Evolutionary conservation across 192 early-diverging fungal genomes (phyloP).

Genomic region (Thamnidium elegans): DNA sequence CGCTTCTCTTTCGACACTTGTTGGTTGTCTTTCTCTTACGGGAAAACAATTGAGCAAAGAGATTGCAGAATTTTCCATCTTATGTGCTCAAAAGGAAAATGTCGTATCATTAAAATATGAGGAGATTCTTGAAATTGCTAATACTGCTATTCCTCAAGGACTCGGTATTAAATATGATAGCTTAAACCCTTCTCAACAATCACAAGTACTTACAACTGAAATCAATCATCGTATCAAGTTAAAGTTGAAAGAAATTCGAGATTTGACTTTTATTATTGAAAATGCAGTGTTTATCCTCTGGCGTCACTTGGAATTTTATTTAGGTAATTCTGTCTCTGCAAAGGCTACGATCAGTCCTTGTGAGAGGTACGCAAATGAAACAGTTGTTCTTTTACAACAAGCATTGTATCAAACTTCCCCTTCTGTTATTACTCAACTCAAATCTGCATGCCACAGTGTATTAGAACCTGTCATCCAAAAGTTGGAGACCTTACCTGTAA

Average conservation of each 20-base stretch:
- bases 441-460: neutral
- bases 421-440: neutral
- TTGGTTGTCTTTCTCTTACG: neutral
- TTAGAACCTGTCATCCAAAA: conserved; percentile 2
- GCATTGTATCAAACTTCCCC: conserved; percentile 3
- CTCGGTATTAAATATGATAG: conserved; percentile 14
- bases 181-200: conserved; percentile 10
- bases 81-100: conserved; percentile 11
- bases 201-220: conserved; percentile 9
- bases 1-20: conserved; percentile 10
- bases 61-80: neutral
- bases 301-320: conserved; percentile 7
- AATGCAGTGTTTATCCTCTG: conserved; percentile 3
- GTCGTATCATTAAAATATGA: conserved; percentile 12
- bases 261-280: neutral
- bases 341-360: neutral
- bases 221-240: neutral
- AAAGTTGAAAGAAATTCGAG: conserved; percentile 3
- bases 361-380: neutral
- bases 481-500: neutral
- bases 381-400: conserved; percentile 1
- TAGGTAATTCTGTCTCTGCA: neutral
- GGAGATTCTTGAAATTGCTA: conserved; percentile 8
- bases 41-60: neutral
- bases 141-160: conserved; percentile 8